phyloP scores from a whole-genome alignment of 176 grass and related monocot genomes.

The Oryza meyeriana region DNA sequence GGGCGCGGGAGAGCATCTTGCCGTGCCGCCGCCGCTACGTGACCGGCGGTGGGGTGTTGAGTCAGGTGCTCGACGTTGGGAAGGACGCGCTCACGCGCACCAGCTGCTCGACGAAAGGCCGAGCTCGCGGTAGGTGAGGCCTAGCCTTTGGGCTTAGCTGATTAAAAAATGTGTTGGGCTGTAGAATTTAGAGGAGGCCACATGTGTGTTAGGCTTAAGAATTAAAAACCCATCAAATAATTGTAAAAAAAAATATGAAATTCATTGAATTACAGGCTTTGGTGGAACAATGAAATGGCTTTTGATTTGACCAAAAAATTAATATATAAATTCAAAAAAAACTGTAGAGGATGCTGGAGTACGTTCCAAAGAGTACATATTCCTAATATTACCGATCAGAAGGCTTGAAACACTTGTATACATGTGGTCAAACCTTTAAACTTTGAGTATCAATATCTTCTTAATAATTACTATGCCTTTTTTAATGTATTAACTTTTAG shows the following conservation, averaged over 20 bases:
- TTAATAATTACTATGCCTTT: too few species aligned
- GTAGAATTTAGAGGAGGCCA: neutral
- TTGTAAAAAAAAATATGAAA: too few species aligned
- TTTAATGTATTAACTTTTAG: too few species aligned
- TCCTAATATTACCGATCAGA: neutral
- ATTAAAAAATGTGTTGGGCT: neutral
- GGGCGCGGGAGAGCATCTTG: conserved; percentile 41
- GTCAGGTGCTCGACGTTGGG: neutral
- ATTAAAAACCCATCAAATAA: too few species aligned
- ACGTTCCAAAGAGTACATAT: too few species aligned
- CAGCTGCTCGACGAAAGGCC: conserved; percentile 15
- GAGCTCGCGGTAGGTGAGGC: neutral
- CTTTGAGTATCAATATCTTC: neutral
- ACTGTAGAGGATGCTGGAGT: neutral
- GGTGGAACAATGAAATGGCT: neutral
- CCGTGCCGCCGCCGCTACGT: neutral
- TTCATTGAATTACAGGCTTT: neutral
- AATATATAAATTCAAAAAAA: neutral
- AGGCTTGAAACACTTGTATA: neutral
- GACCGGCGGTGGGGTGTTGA: conserved; percentile 15
- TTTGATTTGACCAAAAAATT: neutral
- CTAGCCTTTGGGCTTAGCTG: neutral
- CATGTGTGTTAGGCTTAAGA: too few species aligned
- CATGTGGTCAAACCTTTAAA: neutral
- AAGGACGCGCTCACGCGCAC: conserved; percentile 3